Evolutionary conservation across 352 stramenopile species (phyloP), one percentile per base, ranked within the genome.

Genomic region (Aphanomyces invadans): DNA sequence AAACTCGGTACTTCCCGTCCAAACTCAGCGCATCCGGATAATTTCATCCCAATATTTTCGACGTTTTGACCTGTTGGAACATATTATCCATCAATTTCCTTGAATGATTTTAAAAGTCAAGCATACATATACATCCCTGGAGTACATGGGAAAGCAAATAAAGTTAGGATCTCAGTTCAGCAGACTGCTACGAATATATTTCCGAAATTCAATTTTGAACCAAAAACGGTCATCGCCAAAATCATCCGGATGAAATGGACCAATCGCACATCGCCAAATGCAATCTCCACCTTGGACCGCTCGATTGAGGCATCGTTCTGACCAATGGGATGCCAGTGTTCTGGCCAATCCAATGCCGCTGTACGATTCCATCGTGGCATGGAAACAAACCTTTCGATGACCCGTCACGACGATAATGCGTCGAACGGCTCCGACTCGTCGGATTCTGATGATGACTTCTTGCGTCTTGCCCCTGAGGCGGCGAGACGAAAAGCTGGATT

Each of bases 381-480:
- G 7, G 19, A 63, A 63, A 56, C 25, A n/a, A n/a, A 63, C 33
- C 11, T 23, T 19, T n/a, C 19, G 5, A 23, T 31, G 42, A 52
- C 55, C n/a, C 12, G 44, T 25, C 12, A 38, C 49, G 15, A 33
- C 49, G 25, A 21, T 26, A 57, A 5, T 19, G 12, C 49, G 36
- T 28, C 60, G 38, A 21, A 57, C 19, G 59, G 21, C 19, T 32
- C 29, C 31, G 60, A 67, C 39, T 48, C 52, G 19, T 67, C 60
- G 17, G 60, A 67, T 28, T 67, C 60, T 5, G 60, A 67, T 3
- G 60, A 67, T 46, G 60, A 67, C 19, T 67, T 67, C 49, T 28
- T 67, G 45, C 60, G 60, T 49, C 32, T 67, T 10, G 60, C 60
- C 3, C 32, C 60, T 26, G 60, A 48, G n/a, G 56, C 60, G 9